phyloP scores from a whole-genome alignment of 140 eudicot species.

The Ambrosia hybrid region DNA sequence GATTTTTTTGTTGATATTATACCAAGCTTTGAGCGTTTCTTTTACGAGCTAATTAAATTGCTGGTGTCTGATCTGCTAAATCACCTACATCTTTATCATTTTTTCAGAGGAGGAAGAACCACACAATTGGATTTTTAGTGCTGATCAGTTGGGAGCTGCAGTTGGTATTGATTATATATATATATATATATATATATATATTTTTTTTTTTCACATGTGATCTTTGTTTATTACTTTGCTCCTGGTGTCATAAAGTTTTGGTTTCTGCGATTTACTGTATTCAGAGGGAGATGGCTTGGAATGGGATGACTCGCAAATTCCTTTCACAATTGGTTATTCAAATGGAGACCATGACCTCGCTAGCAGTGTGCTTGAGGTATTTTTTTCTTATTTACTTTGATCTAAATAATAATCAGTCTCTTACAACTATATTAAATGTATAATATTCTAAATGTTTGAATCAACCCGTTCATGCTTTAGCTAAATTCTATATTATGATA shows the following conservation, averaged over 20 bases:
- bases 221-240: conserved; percentile 7
- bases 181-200: too few relatives aligned
- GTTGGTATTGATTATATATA: conserved; percentile 29
- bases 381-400: background rate
- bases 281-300: conserved; percentile 45
- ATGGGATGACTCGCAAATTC: conserved; percentile 33
- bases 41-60: background rate
- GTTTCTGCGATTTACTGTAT: conserved; percentile 1
- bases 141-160: conserved; percentile 58
- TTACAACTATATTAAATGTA: too few relatives aligned
- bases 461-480: background rate
- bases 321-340: conserved; percentile 54
- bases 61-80: too few relatives aligned
- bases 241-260: background rate
- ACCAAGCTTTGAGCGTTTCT: background rate
- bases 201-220: conserved; percentile 2
- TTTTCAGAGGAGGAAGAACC: conserved; percentile 55
- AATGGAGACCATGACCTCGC: conserved; percentile 68
- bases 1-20: background rate
- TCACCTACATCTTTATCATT: background rate
- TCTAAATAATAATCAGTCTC: background rate
- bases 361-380: conserved; percentile 63
- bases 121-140: conserved; percentile 81
- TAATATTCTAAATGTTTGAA: too few relatives aligned
- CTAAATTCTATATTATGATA: background rate